Evolutionary conservation across 1,284 basidiomycete genomes (phyloP).

Genomic region (Puccinia horiana): DNA sequence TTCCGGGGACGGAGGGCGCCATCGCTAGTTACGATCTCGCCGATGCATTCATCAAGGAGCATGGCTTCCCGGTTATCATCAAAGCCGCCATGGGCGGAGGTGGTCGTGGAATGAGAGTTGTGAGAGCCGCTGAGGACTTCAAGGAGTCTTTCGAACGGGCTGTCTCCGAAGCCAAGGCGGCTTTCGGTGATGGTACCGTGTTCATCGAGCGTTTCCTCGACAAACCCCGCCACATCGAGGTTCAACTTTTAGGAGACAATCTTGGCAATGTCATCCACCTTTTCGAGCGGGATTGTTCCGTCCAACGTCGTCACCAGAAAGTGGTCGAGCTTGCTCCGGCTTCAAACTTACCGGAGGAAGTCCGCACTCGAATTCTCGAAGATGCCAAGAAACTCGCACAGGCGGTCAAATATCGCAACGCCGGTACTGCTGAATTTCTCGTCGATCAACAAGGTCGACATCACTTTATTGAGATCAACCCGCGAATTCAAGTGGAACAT

Average conservation of each 20-base stretch:
- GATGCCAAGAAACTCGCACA: conserved; percentile 94
- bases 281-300: conserved; percentile 97
- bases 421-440: conserved; percentile 80
- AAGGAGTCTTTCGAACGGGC: conserved; percentile 87
- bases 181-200: conserved; percentile 96
- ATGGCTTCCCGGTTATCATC: conserved; percentile 82
- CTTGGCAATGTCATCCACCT: conserved; percentile 92
- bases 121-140: conserved; percentile 87
- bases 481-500: conserved; percentile 97
- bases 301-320: conserved; percentile 96
- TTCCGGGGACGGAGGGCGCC: conserved; percentile 94
- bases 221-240: conserved; percentile 94
- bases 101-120: conserved; percentile 97
- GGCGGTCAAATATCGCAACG: conserved; percentile 91
- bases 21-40: conserved; percentile 82
- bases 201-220: conserved; percentile 98
- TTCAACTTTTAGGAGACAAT: conserved; percentile 88
- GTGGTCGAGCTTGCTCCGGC: conserved; percentile 99
- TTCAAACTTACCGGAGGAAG: conserved; percentile 84
- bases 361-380: conserved; percentile 79
- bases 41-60: conserved; percentile 84
- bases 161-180: conserved; percentile 88
- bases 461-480: conserved; percentile 97
- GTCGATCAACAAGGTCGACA: conserved; percentile 92
- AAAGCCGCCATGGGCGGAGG: conserved; percentile 94